Evolutionary conservation across 306 rosid genomes (phyloP).

Genomic region (Dalbergia cultrata): DNA sequence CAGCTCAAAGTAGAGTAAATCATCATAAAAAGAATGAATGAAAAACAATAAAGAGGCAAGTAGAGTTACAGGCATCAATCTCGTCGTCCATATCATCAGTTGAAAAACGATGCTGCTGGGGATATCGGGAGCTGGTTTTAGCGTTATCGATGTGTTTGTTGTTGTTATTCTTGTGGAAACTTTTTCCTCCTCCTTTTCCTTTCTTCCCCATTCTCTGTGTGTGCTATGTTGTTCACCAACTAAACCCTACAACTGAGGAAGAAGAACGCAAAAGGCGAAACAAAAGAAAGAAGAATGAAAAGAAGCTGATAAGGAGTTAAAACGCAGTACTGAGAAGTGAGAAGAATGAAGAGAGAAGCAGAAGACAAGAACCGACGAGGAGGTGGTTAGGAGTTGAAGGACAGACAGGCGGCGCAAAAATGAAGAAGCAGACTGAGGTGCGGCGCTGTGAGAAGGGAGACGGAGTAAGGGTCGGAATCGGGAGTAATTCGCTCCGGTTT

Average conservation of each 20-base stretch:
- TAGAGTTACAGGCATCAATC: conserved; percentile 78
- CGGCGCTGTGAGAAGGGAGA: no score
- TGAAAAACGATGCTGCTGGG: conserved; percentile 29
- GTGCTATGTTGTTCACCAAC: conserved; percentile 15
- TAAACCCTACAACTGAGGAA: conserved; percentile 5
- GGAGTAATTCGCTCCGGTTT: no score
- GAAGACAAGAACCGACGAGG: no score
- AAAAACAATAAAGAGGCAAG: background rate
- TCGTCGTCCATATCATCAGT: conserved; percentile 82
- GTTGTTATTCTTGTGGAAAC: conserved; percentile 39
- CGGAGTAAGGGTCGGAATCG: no score
- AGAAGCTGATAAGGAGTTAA: no score
- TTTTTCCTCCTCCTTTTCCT: conserved; percentile 60
- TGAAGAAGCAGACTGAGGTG: no score
- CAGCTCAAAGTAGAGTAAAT: background rate
- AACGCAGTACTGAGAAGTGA: no score
- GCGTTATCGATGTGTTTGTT: conserved; percentile 43
- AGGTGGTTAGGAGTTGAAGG: no score
- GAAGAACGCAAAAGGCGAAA: no score
- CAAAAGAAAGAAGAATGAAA: no score
- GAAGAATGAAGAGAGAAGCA: no score
- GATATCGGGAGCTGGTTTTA: conserved; percentile 43
- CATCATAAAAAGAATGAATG: background rate
- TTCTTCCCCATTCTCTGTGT: conserved; percentile 63
- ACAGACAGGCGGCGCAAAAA: no score